Evolutionary conservation across 1,284 basidiomycete genomes (phyloP), one percentile per base, ranked within the genome.

Genomic region (Athelia sp.): DNA sequence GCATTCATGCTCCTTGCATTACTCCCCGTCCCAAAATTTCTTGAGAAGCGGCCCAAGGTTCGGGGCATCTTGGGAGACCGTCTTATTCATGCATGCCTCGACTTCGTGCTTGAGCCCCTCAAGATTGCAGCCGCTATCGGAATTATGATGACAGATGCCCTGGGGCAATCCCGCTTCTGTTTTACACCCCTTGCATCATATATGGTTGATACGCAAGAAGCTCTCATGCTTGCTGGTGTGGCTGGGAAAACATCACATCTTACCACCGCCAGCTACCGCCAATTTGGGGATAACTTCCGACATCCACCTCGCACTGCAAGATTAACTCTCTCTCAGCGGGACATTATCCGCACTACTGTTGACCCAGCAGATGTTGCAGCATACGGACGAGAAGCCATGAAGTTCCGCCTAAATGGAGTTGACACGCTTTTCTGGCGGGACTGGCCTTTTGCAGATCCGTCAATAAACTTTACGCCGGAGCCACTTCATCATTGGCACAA

Each of bases 401-500:
- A n/a, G 4, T 47, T 35, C 29, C 14, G 11, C 0, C 46, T 59
- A 9, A 59, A 47, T n/a, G 22, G 55, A 13, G 47, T 58, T 0
- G 18, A 40, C n/a, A 6, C 9, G 36, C 53, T 47, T 0, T 56
- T 56, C 35, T 56, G 55, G 55, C 32, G 38, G 14, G 40, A 50
- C 18, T 52, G 61, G 15, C 61, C 58, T 3, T 49, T 56, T 45
- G 40, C 43, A n/a, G 50, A 65, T 45, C 58, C 64, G 6, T 56
- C 54, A 43, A 13, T 23, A 1, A 46, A 51, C 15, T 49, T 67
- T 13, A 61, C 65, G 2, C 62, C 63, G 3, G 62, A 69, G 48
- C 45, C 62, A 18, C 58, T 68, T 1, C 67, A 69, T 51, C 63
- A 67, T 43, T 51, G 67, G 2, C 59, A 66, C 45, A 52, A 64